Evolutionary conservation across 2,329 filamentous ascomycete species (phyloP).

Genomic region (Pseudocercospora fuligena): DNA sequence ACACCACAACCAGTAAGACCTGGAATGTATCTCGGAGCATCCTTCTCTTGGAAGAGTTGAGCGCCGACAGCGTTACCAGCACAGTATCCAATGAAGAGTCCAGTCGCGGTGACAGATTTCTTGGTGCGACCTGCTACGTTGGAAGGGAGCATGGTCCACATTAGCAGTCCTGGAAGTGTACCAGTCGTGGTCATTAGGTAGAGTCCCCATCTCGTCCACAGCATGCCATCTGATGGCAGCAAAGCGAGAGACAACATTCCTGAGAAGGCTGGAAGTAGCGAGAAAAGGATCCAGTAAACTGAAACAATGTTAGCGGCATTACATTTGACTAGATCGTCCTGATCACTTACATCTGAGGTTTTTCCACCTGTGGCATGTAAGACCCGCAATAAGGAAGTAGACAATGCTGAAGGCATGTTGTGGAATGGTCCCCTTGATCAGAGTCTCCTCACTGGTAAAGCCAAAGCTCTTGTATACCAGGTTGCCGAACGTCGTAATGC

Average conservation of each 20-base stretch:
- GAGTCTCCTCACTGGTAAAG: conserved; percentile 16
- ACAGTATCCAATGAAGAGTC: conserved; percentile 52
- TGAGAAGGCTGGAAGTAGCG: conserved; percentile 15
- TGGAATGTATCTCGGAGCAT: conserved; percentile 50
- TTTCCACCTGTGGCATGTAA: conserved; percentile 15
- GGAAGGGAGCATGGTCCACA: conserved; percentile 38
- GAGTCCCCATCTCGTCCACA: conserved; percentile 13
- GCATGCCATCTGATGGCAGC: background rate
- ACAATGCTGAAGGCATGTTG: conserved; percentile 16
- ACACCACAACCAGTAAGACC: conserved; percentile 47
- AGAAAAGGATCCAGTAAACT: conserved; percentile 17
- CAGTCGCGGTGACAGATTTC: conserved; percentile 49
- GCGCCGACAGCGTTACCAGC: conserved; percentile 52
- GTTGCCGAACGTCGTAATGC: conserved; percentile 16
- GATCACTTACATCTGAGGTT: conserved; percentile 13
- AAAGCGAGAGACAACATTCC: conserved; percentile 16
- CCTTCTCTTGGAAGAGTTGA: conserved; percentile 50
- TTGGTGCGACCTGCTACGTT: conserved; percentile 53
- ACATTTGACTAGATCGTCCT: background rate
- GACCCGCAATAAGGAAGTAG: conserved; percentile 8
- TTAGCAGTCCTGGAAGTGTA: conserved; percentile 13
- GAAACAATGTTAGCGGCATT: background rate
- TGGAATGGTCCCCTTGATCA: conserved; percentile 12
- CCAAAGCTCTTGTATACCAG: conserved; percentile 22
- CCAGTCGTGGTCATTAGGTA: conserved; percentile 19